Conservation (phyloP, 352 stramenopile genomes). For the Phytopythium helicoides region DNA sequence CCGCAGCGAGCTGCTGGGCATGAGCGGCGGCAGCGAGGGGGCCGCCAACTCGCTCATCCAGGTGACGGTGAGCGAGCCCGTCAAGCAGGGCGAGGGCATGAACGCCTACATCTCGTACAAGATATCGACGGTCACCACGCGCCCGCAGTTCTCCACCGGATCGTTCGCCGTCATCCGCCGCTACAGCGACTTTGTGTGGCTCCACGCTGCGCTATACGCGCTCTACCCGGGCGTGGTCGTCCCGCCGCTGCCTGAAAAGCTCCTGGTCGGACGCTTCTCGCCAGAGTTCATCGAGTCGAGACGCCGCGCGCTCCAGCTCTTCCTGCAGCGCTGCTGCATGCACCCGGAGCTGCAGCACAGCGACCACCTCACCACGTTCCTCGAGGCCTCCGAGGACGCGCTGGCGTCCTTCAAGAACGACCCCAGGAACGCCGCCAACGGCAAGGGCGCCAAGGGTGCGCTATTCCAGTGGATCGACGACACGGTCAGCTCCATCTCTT, state of each 20-base stretch:
- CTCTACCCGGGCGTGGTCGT: conserved; percentile 91
- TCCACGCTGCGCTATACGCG: conserved; percentile 87
- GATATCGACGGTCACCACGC: conserved; percentile 78
- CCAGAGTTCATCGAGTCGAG: conserved; percentile 90
- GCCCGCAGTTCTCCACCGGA: conserved; percentile 80
- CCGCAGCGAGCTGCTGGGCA: conserved; percentile 12
- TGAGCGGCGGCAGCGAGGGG: conserved; percentile 4
- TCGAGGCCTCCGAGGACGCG: conserved; percentile 76
- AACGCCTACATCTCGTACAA: conserved; percentile 98
- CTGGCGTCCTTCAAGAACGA: conserved; percentile 65
- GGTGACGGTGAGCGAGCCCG: conserved; percentile 92
- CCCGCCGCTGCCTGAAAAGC: conserved; percentile 95
- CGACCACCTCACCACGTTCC: conserved; percentile 80
- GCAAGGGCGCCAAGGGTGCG: conserved; percentile 47
- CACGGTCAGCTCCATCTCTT: conserved; percentile 82
- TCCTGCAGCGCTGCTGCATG: conserved; percentile 71
- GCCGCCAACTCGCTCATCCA: conserved; percentile 43
- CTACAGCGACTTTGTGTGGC: conserved; percentile 96
- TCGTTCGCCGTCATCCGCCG: conserved; percentile 91
- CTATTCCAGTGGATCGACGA: conserved; percentile 89
- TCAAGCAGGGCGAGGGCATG: conserved; percentile 96
- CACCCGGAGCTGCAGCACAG: conserved; percentile 86
- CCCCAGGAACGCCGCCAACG: conserved; percentile 44
- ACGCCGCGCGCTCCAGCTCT: conserved; percentile 75
- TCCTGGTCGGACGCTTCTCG: conserved; percentile 93